These are phyloP conservation scores for Amylocarpus encephaloides DNA, from an alignment of 2,329 filamentous ascomycete genomes.

Conservation along the genomic window DNA sequence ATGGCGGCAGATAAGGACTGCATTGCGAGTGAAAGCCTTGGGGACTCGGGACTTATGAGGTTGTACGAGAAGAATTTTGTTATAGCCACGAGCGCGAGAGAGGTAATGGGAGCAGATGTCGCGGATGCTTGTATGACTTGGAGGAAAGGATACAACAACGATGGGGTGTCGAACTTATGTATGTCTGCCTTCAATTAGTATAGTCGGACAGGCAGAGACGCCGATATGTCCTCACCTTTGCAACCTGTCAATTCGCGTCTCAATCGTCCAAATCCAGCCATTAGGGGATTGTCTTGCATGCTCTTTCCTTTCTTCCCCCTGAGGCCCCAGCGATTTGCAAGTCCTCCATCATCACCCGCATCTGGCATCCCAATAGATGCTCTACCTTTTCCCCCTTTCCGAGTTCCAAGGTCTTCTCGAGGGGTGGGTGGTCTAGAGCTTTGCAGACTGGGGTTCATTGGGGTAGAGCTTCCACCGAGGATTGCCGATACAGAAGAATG, in stretches of 20 bases:
- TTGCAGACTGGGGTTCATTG: conserved; percentile 30
- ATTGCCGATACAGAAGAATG: conserved; percentile 96
- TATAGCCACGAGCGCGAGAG: conserved; percentile 84
- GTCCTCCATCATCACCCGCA: conserved; percentile 45
- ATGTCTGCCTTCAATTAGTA: conserved; percentile 56
- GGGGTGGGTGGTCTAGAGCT: conserved; percentile 43
- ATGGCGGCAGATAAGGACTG: conserved; percentile 90
- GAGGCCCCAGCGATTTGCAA: conserved; percentile 85
- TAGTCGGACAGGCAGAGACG: neutral
- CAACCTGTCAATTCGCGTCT: conserved; percentile 81
- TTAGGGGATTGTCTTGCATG: conserved; percentile 94
- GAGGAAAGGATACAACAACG: conserved; percentile 85
- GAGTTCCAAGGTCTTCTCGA: conserved; percentile 22
- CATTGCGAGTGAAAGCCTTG: conserved; percentile 87
- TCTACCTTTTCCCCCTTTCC: conserved; percentile 22
- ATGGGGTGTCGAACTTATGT: conserved; percentile 77
- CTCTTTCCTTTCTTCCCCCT: conserved; percentile 94
- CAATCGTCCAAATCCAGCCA: conserved; percentile 87
- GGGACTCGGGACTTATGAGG: conserved; percentile 76
- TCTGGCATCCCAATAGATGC: conserved; percentile 32
- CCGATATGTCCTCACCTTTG: conserved; percentile 50
- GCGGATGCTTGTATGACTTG: conserved; percentile 96
- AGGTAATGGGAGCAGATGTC: conserved; percentile 92
- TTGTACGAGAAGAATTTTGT: conserved; percentile 97
- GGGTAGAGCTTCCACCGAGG: conserved; percentile 62